Evolutionary conservation across 768 basidiomycete species (phyloP).

Genomic region (Mycena vitilis): DNA sequence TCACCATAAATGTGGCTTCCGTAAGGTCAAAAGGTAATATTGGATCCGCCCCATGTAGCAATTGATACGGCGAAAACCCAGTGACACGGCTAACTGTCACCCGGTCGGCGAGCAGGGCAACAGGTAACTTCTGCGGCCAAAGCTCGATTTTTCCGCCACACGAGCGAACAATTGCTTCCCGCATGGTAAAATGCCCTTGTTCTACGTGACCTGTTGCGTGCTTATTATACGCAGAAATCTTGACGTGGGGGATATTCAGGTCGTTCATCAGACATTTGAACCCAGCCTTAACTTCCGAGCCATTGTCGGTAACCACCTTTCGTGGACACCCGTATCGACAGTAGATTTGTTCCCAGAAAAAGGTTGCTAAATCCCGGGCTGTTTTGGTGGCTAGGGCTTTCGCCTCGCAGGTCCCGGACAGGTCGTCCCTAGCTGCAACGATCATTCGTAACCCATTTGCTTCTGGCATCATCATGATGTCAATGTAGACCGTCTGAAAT

Average conservation of each 20-base stretch:
- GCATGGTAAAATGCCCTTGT: conserved; percentile 44
- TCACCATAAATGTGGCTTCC: conserved; percentile 8
- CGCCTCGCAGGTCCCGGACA: conserved; percentile 44
- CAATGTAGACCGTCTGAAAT: conserved; percentile 41
- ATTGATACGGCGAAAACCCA: conserved; percentile 37
- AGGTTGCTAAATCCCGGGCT: conserved; percentile 38
- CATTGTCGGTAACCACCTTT: conserved; percentile 45
- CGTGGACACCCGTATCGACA: conserved; percentile 46
- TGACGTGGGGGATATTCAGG: conserved; percentile 40
- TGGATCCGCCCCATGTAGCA: conserved; percentile 7
- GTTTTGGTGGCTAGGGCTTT: conserved; percentile 36
- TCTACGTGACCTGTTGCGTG: conserved; percentile 52
- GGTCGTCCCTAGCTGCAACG: conserved; percentile 39
- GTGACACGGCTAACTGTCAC: conserved; percentile 37
- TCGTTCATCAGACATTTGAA: conserved; percentile 23
- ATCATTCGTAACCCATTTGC: conserved; percentile 27
- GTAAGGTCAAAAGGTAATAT: conserved; percentile 13
- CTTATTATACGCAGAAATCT: conserved; percentile 45
- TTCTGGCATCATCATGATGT: conserved; percentile 46
- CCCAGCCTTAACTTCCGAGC: conserved; percentile 33
- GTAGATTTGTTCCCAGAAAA: conserved; percentile 47
- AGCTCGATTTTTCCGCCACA: conserved; percentile 31
- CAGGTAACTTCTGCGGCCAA: conserved; percentile 39
- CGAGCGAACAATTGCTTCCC: conserved; percentile 46
- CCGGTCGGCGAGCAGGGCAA: conserved; percentile 40